phyloP scores from a whole-genome alignment of 306 rosid genomes.

The Cicer yamashitae region DNA sequence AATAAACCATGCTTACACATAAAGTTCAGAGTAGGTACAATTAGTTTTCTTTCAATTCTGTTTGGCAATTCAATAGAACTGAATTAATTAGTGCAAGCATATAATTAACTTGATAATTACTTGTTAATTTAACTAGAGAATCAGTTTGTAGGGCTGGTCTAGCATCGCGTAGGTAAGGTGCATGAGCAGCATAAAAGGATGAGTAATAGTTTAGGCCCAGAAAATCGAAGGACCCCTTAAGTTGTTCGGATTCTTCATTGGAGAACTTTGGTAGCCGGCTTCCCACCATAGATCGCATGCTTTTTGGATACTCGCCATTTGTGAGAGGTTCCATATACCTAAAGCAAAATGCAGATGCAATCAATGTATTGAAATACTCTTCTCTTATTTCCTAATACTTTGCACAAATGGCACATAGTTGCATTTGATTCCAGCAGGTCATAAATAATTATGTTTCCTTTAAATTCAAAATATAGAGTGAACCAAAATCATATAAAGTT shows the following conservation, averaged over 20 bases:
- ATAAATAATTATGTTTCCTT: background rate
- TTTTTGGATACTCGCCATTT: conserved; percentile 51
- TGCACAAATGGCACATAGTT: conserved; percentile 10
- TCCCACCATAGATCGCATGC: conserved; percentile 50
- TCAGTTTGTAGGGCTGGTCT: conserved; percentile 49
- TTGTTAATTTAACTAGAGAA: conserved; percentile 49
- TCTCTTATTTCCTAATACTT: background rate
- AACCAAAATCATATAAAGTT: conserved; percentile 17
- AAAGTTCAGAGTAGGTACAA: background rate
- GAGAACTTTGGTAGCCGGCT: conserved; percentile 46
- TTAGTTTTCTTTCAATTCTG: conserved; percentile 23
- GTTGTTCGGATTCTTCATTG: conserved; percentile 43
- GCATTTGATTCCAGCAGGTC: conserved; percentile 23
- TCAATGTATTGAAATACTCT: conserved; percentile 15
- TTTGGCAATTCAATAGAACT: conserved; percentile 10
- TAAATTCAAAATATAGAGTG: conserved; percentile 20
- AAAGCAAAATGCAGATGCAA: conserved; percentile 22
- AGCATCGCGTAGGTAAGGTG: conserved; percentile 41
- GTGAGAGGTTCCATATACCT: conserved; percentile 55
- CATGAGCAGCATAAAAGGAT: conserved; percentile 49
- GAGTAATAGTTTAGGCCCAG: conserved; percentile 55
- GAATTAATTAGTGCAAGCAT: conserved; percentile 13
- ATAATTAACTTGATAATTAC: conserved; percentile 45
- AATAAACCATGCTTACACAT: conserved; percentile 11
- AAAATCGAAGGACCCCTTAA: conserved; percentile 52